Evolutionary conservation across 805 yeast species (phyloP).

Genomic region (Lipomyces starkeyi): DNA sequence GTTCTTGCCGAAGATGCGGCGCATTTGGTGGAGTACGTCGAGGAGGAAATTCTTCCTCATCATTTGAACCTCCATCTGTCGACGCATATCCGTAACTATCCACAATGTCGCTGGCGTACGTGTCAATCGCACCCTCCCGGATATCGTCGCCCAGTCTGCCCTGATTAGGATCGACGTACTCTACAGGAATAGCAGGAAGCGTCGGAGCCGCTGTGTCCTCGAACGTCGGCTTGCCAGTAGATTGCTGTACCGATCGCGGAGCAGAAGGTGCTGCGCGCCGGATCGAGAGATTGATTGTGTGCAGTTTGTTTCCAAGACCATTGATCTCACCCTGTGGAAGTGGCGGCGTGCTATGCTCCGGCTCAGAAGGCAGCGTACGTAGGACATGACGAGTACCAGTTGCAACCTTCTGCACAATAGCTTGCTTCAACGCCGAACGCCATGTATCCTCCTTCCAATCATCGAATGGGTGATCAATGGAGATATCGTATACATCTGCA

Average conservation of each 20-base stretch:
- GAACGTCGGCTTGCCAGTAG: background rate
- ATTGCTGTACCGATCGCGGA: background rate
- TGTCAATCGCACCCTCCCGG: constrained; percentile 2
- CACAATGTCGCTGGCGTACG: constrained; percentile 13
- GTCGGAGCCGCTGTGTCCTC: background rate
- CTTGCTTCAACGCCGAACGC: constrained; percentile 60
- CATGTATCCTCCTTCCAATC: constrained; percentile 67
- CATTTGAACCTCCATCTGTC: background rate
- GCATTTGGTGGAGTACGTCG: background rate
- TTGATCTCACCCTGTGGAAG: constrained; percentile 25
- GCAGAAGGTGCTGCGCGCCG: constrained; percentile 27
- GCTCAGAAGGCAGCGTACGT: constrained; percentile 35
- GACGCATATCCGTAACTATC: constrained; percentile 16
- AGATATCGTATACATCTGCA: constrained; percentile 57
- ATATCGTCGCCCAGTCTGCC: constrained; percentile 6
- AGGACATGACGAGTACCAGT: constrained; percentile 44
- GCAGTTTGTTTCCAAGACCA: constrained; percentile 11
- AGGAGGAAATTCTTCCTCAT: constrained; percentile 7
- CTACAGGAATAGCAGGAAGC: constrained; percentile 7
- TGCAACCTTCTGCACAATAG: constrained; percentile 59
- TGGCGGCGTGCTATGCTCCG: constrained; percentile 27
- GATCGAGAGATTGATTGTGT: constrained; percentile 23
- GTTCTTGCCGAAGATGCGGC: background rate
- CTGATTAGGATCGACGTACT: constrained; percentile 3
- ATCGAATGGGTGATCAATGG: constrained; percentile 49